A percentile compares a stretch with the other conserved stretches of the same genome.
Evolutionary conservation across 768 basidiomycete species (phyloP).

Genomic region (Cyclocybe cylindracea): DNA sequence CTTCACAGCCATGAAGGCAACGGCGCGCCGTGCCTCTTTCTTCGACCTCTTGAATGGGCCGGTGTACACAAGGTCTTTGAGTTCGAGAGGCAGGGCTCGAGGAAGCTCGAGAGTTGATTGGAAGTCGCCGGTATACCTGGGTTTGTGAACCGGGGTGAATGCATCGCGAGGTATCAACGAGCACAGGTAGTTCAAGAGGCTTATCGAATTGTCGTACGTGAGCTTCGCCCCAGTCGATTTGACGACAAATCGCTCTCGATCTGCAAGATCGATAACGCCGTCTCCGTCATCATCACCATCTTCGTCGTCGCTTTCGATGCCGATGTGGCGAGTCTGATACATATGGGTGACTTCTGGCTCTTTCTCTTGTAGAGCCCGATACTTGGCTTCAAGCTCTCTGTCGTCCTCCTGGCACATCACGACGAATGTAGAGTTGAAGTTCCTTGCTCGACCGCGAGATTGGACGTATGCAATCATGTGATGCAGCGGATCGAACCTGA

Average conservation of each 20-base stretch:
- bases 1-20: conserved; percentile 77
- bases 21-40: conserved; percentile 81
- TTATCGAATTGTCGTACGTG: conserved; percentile 75
- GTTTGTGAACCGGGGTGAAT: conserved; percentile 62
- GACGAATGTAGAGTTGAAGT: conserved; percentile 73
- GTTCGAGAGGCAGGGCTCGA: conserved; percentile 58
- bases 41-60: conserved; percentile 69
- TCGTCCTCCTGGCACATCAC: conserved; percentile 76
- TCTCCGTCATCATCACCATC: conserved; percentile 47
- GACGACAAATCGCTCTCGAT: conserved; percentile 75
- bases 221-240: conserved; percentile 74
- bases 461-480: conserved; percentile 90
- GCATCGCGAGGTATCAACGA: conserved; percentile 71
- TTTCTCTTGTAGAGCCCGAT: conserved; percentile 54
- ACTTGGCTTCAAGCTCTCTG: conserved; percentile 53
- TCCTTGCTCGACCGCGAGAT: conserved; percentile 84
- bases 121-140: conserved; percentile 66
- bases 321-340: conserved; percentile 55
- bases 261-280: conserved; percentile 51
- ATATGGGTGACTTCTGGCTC: conserved; percentile 66
- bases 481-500: conserved; percentile 81
- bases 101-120: conserved; percentile 64
- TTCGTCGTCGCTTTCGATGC: conserved; percentile 12
- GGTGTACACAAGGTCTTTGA: conserved; percentile 51
- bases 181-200: conserved; percentile 75